Evolutionary conservation across 1,284 basidiomycete genomes (phyloP), one percentile per base, ranked within the genome.

Genomic region (Somion occarium): DNA sequence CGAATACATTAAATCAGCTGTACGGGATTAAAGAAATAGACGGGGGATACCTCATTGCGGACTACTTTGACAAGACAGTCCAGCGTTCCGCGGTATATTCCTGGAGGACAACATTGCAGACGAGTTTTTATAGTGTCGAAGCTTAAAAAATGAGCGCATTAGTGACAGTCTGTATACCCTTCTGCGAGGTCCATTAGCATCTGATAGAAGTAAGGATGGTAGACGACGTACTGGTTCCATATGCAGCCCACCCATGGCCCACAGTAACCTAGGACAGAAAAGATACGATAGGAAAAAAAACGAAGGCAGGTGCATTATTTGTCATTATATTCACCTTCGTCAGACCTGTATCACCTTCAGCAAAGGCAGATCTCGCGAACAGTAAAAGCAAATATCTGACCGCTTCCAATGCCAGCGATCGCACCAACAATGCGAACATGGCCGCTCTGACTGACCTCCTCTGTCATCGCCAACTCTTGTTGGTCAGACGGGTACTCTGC

Each of bases 51-150:
- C 75, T 91, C 88, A 38, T 80, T 80, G 47, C 77, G 73, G 12
- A 89, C 67, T 3, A 82, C 83, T 56, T 80, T 78, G 38, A 73
- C 61, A 23, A 91, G 67, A 53, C 83, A 85, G 58, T 90, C 85
- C 13, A 88, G 57, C 2, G 87, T 83, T 22, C 83, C 80, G 22
- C 69, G 70, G 64, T 88, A 88, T 13, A 80, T 81, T 38, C 82
- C 84, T n/a, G 77, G 71, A n/a, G 84, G 80, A 13, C 81, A 76
- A 61, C 85, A 88, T 66, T 56, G 88, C 62, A 91, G 66, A 18
- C 87, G 80, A 1, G 85, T 85, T 65, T 91, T 89, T 61, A 91
- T 76, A 13, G 84, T 88, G 62, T 88, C 85, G 63, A 87, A 85
- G 2, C 81, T 84, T 55, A n/a, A 50, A 9, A 15, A 23, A 11